Conservation (phyloP, 2,329 filamentous ascomycete genomes). For the Diaporthe sp. region DNA sequence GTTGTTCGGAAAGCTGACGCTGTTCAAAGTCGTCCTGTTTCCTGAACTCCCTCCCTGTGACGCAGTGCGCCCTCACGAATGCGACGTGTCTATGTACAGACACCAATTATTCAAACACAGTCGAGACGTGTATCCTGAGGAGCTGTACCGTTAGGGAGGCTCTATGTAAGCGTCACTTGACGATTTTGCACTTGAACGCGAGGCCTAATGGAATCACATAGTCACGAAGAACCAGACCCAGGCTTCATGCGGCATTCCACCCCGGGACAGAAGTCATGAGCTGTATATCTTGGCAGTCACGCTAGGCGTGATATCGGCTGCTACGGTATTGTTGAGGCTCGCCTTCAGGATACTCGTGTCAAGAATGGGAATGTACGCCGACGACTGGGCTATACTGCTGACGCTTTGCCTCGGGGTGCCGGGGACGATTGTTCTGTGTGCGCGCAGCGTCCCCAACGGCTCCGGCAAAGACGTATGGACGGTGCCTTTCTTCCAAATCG, state of each 20-base stretch:
- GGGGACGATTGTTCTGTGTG: slow-evolving; percentile 37
- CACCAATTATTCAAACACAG: background rate
- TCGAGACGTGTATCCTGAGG: slow-evolving; percentile 16
- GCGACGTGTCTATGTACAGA: slow-evolving; percentile 37
- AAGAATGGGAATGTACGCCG: slow-evolving; percentile 36
- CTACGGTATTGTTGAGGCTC: slow-evolving; percentile 33
- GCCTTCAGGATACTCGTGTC: slow-evolving; percentile 40
- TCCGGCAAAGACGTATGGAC: slow-evolving; percentile 50
- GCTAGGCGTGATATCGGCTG: slow-evolving; percentile 33
- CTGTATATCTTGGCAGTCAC: slow-evolving; percentile 12
- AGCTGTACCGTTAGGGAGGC: slow-evolving; percentile 35
- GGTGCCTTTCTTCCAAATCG: slow-evolving; percentile 46
- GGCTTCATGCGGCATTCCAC: slow-evolving; percentile 19
- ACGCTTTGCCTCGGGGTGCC: slow-evolving; percentile 40
- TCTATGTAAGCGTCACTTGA: slow-evolving; percentile 5
- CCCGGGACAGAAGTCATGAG: slow-evolving; percentile 6
- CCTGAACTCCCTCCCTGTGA: slow-evolving; percentile 6
- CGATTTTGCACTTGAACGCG: background rate
- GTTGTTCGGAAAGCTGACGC: background rate
- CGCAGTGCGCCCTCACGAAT: slow-evolving; percentile 34
- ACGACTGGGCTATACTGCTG: slow-evolving; percentile 43
- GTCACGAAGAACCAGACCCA: slow-evolving; percentile 36
- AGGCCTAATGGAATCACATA: background rate
- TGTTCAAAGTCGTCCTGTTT: slow-evolving; percentile 6
- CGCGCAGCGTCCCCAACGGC: slow-evolving; percentile 41